Conservation (phyloP, 352 stramenopile genomes). For the Pythium aristosporum region DNA sequence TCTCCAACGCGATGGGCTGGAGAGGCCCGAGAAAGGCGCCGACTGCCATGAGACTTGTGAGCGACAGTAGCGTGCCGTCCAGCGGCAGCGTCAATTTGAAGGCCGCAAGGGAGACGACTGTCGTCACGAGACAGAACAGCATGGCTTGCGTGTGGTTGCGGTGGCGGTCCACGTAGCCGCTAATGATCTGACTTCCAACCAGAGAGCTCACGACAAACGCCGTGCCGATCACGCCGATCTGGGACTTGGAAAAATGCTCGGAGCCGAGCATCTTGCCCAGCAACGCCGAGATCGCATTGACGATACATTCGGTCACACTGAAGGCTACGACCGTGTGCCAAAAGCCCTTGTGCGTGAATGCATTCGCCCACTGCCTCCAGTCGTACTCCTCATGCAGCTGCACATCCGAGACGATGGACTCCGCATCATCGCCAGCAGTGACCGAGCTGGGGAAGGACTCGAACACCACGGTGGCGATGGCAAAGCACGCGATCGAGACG, state of each 20-base stretch:
- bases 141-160: constrained; percentile 59
- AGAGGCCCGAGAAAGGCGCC: constrained; percentile 61
- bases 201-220: constrained; percentile 72
- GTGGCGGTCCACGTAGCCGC: constrained; percentile 57
- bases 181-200: constrained; percentile 67
- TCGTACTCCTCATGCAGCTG: constrained; percentile 71
- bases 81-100: constrained; percentile 50
- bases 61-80: constrained; percentile 37
- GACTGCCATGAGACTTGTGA: constrained; percentile 44
- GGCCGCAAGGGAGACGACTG: constrained; percentile 33
- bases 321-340: constrained; percentile 62
- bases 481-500: constrained; percentile 24
- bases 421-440: constrained; percentile 20
- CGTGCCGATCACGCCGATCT: constrained; percentile 66
- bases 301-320: constrained; percentile 61
- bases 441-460: constrained; percentile 42
- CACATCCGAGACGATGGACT: constrained; percentile 53
- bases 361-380: constrained; percentile 64
- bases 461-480: constrained; percentile 33
- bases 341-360: constrained; percentile 65
- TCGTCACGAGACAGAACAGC: constrained; percentile 54
- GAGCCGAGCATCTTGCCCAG: constrained; percentile 66
- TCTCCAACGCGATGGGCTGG: constrained; percentile 67
- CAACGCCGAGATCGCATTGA: constrained; percentile 73
- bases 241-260: constrained; percentile 57